Evolutionary conservation across 2,329 filamentous ascomycete species (phyloP), one percentile per base, ranked within the genome.

Genomic region (Exophiala calicioides): DNA sequence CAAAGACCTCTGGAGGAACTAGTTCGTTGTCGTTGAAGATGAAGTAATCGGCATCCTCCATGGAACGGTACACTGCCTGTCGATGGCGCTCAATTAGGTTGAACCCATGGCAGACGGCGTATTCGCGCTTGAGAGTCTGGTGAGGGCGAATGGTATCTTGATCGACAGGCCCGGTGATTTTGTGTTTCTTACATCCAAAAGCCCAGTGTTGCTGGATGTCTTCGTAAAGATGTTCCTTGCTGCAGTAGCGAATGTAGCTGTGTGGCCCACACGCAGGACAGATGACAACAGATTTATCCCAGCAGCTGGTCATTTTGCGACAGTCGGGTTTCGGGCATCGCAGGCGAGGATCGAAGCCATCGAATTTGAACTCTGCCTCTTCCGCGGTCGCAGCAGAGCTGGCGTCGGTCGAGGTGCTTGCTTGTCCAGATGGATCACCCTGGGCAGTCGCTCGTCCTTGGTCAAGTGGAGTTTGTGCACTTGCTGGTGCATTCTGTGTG

Each of bases 311-410:
- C 27, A 55, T 51, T 20, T 58, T 60, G 15, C 60, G 39, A 35
- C 68, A 69, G 27, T 47, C 48, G 2, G 21, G 12, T 36, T 52
- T 56, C 10, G 54, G 50, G 41, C 67, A 69, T n/a, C 47, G 58
- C 68, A 80, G 69, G 12, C 41, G 47, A 4, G 38, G 48, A 65
- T 75, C 12, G 71, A 73, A 13, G 70, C 74, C 53, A 69, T 79
- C 49, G 68, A 77, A 43, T 72, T 81, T 55, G 50, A 53, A 55
- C n/a, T 26, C 26, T 8, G 35, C 15, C n/a, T n/a, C n/a, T n/a
- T n/a, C n/a, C n/a, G n/a, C n/a, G n/a, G n/a, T n/a, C n/a, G n/a
- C n/a, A n/a, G n/a, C n/a, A n/a, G n/a, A n/a, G n/a, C n/a, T n/a
- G n/a, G n/a, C n/a, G n/a, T n/a, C n/a, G n/a, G n/a, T n/a, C n/a